Conservation (phyloP, 2,329 filamentous ascomycete genomes). For the Aspergillus udagawae region DNA sequence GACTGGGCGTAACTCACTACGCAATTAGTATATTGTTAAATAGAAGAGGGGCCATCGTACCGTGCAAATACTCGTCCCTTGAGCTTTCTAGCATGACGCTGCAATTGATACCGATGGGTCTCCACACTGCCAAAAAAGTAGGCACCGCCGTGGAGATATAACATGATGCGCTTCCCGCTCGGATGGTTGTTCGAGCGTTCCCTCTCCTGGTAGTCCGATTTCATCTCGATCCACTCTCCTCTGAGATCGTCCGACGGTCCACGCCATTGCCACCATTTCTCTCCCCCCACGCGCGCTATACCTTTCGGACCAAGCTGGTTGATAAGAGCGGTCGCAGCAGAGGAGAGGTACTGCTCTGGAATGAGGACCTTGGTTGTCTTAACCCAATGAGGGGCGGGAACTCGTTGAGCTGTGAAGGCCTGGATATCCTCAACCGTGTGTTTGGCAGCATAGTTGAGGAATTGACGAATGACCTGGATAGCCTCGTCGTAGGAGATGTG, state of each 20-base stretch:
- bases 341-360: constrained; percentile 57
- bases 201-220: constrained; percentile 69
- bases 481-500: constrained; percentile 95
- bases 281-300: constrained; percentile 70
- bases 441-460: constrained; percentile 78
- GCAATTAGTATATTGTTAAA: constrained; percentile 14
- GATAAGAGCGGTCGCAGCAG: constrained; percentile 64
- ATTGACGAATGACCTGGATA: constrained; percentile 78
- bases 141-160: constrained; percentile 91
- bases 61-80: constrained; percentile 82
- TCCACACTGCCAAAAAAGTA: constrained; percentile 96
- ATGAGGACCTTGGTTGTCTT: constrained; percentile 69
- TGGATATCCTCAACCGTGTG: constrained; percentile 93
- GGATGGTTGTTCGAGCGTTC: constrained; percentile 51
- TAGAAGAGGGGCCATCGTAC: constrained; percentile 24
- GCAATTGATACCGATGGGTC: constrained; percentile 97
- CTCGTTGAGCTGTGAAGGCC: constrained; percentile 85
- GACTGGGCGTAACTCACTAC: constrained; percentile 17
- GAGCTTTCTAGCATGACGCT: constrained; percentile 89
- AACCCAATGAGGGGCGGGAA: constrained; percentile 85
- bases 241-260: constrained; percentile 61
- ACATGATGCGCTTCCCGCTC: constrained; percentile 69
- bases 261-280: constrained; percentile 87
- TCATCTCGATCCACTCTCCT: constrained; percentile 97
- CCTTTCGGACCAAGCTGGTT: constrained; percentile 75